Evolutionary conservation across 371 early-diverging fungal species (phyloP), one percentile per base, ranked within the genome.

Genomic region (Cokeromyces recurvatus): DNA sequence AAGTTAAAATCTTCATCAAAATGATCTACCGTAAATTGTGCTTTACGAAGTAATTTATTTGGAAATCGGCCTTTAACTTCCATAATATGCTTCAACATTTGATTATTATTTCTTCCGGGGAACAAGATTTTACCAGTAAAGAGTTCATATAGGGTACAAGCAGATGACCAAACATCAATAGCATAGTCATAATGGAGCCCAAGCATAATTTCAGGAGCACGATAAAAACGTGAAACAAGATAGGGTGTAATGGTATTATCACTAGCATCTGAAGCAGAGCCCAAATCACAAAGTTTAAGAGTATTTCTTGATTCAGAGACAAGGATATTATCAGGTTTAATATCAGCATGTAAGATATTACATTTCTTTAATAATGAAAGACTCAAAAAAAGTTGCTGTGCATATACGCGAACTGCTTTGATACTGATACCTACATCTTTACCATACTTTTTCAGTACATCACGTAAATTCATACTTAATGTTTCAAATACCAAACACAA

Each of bases 181-280:
- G 89, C 85, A 31, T 72, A 77, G 62, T 92, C 92, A 56, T 94
- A 94, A 0, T 89, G 74, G 20, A 92, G 55, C 0, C 97, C 97
- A n/a, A 97, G 66, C 37, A 96, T 96, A 55, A 99, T 88, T 73
- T 99, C 99, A 3, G 99, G 99, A 1, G 99, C 90, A 31, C 99
- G 87, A 61, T 99, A 99, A 77, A 96, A 99, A 38, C 99, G 82
- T 42, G 94, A 94, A 27, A 95, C 94, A 3, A 98, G 76, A 53
- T 97, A 97, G 3, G 95, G 95, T 12, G 97, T 96, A 38, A 94
- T 89, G 35, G 92, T 92, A 57, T 85, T 86, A 55, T 94, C 95
- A 8, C 77, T 65, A 4, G 82, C 82, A 46, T 92, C 90, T 19
- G 90, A 86, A 2, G 95, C 97, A 1, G 91, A 89, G 10, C 98